Conservation (phyloP, 768 basidiomycete species). For the Boletus vermiculosoides region DNA sequence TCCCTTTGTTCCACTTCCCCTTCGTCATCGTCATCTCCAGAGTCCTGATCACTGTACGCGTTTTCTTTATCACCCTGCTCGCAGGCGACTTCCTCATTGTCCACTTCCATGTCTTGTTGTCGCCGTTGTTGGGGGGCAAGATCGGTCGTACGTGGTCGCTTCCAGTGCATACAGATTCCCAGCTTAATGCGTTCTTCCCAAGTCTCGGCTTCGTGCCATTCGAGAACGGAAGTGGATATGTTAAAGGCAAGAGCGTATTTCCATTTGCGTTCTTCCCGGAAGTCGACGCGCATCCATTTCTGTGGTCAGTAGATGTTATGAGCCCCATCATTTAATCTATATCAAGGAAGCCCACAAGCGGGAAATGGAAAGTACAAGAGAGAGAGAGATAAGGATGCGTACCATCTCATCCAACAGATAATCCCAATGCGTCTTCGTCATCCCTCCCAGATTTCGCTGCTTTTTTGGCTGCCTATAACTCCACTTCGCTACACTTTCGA, state of each 20-base stretch:
- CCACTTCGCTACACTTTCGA: constrained; percentile 83
- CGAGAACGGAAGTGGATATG: constrained; percentile 75
- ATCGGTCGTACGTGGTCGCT: constrained; percentile 40
- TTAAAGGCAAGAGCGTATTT: constrained; percentile 83
- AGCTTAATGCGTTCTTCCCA: constrained; percentile 59
- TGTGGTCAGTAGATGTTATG: constrained; percentile 31
- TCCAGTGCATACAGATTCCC: constrained; percentile 72
- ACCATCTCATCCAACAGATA: constrained; percentile 97
- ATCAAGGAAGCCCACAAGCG: background rate
- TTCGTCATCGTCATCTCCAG: constrained; percentile 59
- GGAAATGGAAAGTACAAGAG: background rate
- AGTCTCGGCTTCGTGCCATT: constrained; percentile 81
- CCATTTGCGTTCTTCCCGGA: constrained; percentile 92
- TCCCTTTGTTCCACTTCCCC: constrained; percentile 55
- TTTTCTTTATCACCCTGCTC: constrained; percentile 27
- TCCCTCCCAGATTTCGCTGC: constrained; percentile 73
- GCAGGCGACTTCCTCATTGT: constrained; percentile 18
- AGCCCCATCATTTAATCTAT: constrained; percentile 3
- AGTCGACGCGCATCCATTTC: constrained; percentile 98
- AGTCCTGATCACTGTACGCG: constrained; percentile 35
- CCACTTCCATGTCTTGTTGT: constrained; percentile 33
- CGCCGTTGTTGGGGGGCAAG: constrained; percentile 31
- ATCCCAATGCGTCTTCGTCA: constrained; percentile 90
- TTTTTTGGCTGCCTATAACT: constrained; percentile 95
- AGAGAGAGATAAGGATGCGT: constrained; percentile 22